Conservation (phyloP, 257 asterid species). For the Echites panduratus region DNA sequence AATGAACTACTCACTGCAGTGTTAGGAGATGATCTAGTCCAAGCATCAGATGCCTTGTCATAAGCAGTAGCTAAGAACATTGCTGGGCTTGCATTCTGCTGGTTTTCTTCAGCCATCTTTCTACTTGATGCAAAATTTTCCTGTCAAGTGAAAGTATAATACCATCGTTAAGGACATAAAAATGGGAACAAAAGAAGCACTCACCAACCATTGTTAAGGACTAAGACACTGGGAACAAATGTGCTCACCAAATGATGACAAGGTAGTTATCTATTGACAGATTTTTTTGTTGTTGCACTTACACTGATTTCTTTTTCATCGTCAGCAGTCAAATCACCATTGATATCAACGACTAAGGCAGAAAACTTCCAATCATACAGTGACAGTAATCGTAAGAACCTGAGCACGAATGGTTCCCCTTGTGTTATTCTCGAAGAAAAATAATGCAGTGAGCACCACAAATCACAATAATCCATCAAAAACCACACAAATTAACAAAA, state of each 20-base stretch:
- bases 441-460: slow-evolving; percentile 2
- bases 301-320: slow-evolving; percentile 77
- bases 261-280: background rate
- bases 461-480: background rate
- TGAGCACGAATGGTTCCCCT: slow-evolving; percentile 25
- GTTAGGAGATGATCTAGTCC: slow-evolving; percentile 76
- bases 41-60: slow-evolving; percentile 80
- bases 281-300: slow-evolving; percentile 20
- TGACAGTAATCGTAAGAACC: slow-evolving; percentile 77
- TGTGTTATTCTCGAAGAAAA: slow-evolving; percentile 5
- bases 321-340: slow-evolving; percentile 65
- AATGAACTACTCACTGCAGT: slow-evolving; percentile 49
- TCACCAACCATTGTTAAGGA: slow-evolving; percentile 17
- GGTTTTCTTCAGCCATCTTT: slow-evolving; percentile 44
- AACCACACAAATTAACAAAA: background rate
- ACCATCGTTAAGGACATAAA: slow-evolving; percentile 18
- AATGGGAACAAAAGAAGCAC: background rate
- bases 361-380: slow-evolving; percentile 86
- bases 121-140: slow-evolving; percentile 59
- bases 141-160: slow-evolving; percentile 32
- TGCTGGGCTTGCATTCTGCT: slow-evolving; percentile 45
- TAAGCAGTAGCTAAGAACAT: slow-evolving; percentile 82
- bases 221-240: background rate
- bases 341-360: slow-evolving; percentile 77
- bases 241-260: background rate